These are phyloP conservation scores for Bassia scoparia DNA, from an alignment of 148 eudicot genomes.

Conservation along the genomic window DNA sequence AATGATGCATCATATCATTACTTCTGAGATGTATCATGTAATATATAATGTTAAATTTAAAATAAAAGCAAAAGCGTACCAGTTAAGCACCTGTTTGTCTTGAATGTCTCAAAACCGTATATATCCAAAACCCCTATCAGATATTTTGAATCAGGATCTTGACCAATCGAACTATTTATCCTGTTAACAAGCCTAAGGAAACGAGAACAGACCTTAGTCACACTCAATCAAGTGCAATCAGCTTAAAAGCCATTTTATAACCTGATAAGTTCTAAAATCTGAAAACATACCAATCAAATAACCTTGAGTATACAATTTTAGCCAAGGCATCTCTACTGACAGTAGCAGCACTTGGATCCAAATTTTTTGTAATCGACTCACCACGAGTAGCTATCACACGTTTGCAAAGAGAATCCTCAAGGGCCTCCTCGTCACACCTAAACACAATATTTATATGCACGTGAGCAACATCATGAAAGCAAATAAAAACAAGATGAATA, in stretches of 20 bases:
- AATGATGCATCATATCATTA: conserved; percentile 3
- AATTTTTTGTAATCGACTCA: conserved; percentile 77
- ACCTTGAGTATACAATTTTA: conserved; percentile 71
- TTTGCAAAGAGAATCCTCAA: conserved; percentile 91
- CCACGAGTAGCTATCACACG: conserved; percentile 92
- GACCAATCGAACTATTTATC: conserved; percentile 95
- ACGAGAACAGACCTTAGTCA: conserved; percentile 10
- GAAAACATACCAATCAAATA: conserved; percentile 81
- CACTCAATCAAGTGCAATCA: not conserved
- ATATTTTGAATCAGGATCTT: conserved; percentile 76
- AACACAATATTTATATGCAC: conserved; percentile 15
- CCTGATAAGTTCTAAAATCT: not conserved
- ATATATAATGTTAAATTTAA: conserved; percentile 27
- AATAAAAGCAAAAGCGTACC: conserved; percentile 91
- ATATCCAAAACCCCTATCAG: conserved; percentile 92
- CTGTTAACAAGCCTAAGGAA: conserved; percentile 82
- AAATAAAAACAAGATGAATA: not conserved
- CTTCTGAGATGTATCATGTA: conserved; percentile 30
- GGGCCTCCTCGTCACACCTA: conserved; percentile 91
- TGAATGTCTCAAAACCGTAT: conserved; percentile 98
- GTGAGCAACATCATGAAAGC: not conserved
- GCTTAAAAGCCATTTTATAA: not conserved
- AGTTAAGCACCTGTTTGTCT: conserved; percentile 99
- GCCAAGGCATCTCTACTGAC: conserved; percentile 92
- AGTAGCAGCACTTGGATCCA: conserved; percentile 72